phyloP scores from a whole-genome alignment of 345 rosid genomes.

The Salix brachista region DNA sequence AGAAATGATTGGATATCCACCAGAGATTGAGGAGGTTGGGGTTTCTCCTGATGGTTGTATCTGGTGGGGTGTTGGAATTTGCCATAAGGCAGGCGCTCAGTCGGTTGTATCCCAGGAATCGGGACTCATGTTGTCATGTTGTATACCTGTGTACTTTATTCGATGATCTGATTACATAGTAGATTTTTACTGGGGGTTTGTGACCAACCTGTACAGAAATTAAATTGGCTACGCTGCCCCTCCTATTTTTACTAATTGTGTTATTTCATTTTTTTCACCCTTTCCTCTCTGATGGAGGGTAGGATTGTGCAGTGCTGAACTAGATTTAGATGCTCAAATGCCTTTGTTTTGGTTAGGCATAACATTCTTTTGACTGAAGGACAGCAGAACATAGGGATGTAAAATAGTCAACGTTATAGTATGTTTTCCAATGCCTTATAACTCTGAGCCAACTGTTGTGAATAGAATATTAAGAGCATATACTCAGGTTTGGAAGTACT shows the following conservation, averaged over 20 bases:
- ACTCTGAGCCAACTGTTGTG: no score
- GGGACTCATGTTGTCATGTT: slow-evolving; percentile 23
- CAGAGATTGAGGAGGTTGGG: neutral
- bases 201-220: slow-evolving; percentile 35
- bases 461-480: no score
- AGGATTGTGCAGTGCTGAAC: slow-evolving; percentile 1
- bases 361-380: neutral
- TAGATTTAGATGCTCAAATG: slow-evolving; percentile 5
- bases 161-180: neutral
- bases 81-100: slow-evolving; percentile 11
- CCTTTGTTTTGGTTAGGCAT: neutral
- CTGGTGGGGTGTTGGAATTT: neutral
- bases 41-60: neutral
- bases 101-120: slow-evolving; percentile 9
- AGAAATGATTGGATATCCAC: slow-evolving; percentile 12
- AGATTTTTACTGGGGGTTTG: slow-evolving; percentile 19
- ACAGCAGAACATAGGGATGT: neutral
- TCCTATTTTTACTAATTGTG: neutral
- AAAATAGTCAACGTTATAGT: neutral
- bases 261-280: neutral
- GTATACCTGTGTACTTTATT: slow-evolving; percentile 28
- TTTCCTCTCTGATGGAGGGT: slow-evolving; percentile 4
- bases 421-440: neutral
- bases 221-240: slow-evolving; percentile 20
- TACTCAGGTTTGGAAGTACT: no score